These are phyloP conservation scores for Leucocoprinus birnbaumii DNA, from an alignment of 768 basidiomycete genomes.

Conservation along the genomic window DNA sequence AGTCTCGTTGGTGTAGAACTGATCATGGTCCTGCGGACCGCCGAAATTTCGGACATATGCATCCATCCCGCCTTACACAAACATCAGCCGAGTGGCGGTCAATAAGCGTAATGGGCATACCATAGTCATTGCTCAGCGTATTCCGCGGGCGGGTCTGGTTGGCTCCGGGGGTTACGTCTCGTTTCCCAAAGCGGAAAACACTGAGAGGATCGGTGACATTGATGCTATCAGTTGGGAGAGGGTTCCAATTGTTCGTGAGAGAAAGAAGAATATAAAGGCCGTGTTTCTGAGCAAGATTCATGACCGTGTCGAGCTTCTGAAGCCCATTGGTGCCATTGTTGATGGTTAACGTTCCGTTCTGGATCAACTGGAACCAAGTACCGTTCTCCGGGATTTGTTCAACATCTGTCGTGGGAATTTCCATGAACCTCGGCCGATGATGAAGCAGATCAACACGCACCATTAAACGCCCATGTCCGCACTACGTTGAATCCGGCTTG, in stretches of 20 bases:
- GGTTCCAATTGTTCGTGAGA: slow-evolving; percentile 64
- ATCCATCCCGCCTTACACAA: slow-evolving; percentile 64
- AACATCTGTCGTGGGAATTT: slow-evolving; percentile 38
- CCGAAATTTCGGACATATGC: slow-evolving; percentile 53
- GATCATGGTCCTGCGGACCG: slow-evolving; percentile 44
- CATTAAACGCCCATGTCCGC: slow-evolving; percentile 73
- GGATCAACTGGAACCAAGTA: slow-evolving; percentile 62
- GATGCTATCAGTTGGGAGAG: slow-evolving; percentile 30
- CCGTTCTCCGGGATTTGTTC: slow-evolving; percentile 49
- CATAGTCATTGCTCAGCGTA: slow-evolving; percentile 61
- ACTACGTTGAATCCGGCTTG: slow-evolving; percentile 55
- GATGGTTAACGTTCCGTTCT: slow-evolving; percentile 49
- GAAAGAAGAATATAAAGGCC: slow-evolving; percentile 51
- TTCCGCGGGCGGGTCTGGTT: slow-evolving; percentile 46
- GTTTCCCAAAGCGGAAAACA: slow-evolving; percentile 16
- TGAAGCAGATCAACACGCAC: slow-evolving; percentile 24
- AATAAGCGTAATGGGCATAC: slow-evolving; percentile 25
- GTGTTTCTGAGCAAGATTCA: slow-evolving; percentile 50
- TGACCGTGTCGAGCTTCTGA: slow-evolving; percentile 57
- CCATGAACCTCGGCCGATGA: neutral
- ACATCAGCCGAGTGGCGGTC: slow-evolving; percentile 1
- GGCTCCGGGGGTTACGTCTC: slow-evolving; percentile 26
- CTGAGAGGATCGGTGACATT: slow-evolving; percentile 17
- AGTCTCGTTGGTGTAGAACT: slow-evolving; percentile 53
- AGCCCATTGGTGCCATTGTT: slow-evolving; percentile 63